Base-by-base conservation (phyloP, 23 red algal species). In the Gracilaria gracilis region DNA sequence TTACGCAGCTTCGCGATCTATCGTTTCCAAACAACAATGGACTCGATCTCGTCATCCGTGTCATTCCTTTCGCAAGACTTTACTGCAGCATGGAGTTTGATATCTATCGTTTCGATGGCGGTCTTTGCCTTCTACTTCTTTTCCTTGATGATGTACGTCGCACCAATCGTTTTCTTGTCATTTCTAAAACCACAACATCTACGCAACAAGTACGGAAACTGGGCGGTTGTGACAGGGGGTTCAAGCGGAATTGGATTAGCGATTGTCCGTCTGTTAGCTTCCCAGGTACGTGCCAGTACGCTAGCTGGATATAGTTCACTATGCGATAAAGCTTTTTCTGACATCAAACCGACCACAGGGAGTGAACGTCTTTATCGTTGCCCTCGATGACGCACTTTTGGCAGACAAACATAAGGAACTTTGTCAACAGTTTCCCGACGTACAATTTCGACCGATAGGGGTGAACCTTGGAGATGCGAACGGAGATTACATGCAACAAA, bases 181-280 rank as follows among this genome's bases (percentile, higher is more conserved):
- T n/a, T 82, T 29, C 34, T 76, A 4, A 36, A 71, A 36, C 81
- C 61, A 7, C 88, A 92, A 72, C 40, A 92, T 57, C 82, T 92
- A 23, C 88, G 88, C 31, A 32, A 82, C 37, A 83, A 92, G 58
- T 96, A 96, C 55, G 87, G 83, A 53, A 55, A 91, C 48, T 98
- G 95, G 95, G 95, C 95, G 28, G 64, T 96, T 37, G 86, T 94
- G 9, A 95, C 94, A 50, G 97, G 97, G 20, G 97, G 75, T n/a
- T 96, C 94, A 29, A 95, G 91, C 34, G 97, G 97, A 0, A 99
- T 99, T 70, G 97, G 97, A n/a, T 61, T 79, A n/a, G 89, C 93
- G 31, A 59, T 99, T 25, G 86, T 75, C n/a, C 69, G 69, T 44
- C 36, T 75, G 1, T 42, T 98, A 17, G 83, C 90, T 23, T 64